Conservation (phyloP, 179 eudicot genomes). For the Spergularia azorica region DNA sequence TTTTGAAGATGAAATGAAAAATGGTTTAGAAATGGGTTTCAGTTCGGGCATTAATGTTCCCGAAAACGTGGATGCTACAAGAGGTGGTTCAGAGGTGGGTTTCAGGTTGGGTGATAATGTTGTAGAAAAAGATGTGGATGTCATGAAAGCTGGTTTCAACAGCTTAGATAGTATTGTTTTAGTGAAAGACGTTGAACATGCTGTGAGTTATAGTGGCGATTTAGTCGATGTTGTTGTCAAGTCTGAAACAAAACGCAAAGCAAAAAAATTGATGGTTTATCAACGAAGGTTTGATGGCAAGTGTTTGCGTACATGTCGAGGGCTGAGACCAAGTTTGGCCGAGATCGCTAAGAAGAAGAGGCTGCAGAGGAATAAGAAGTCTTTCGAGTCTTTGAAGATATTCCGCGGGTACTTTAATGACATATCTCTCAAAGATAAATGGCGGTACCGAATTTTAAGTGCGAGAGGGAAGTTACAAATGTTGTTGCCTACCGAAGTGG, state of each 20-base stretch:
- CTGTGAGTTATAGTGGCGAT: background rate
- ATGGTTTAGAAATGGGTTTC: background rate
- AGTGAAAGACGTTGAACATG: background rate
- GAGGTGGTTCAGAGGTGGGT: too few species aligned
- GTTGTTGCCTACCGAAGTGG: constrained; percentile 17
- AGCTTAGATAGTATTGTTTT: background rate
- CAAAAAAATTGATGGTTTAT: constrained; percentile 7
- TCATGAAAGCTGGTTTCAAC: too few species aligned
- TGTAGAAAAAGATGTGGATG: too few species aligned
- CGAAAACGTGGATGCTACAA: too few species aligned
- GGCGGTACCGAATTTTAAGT: constrained; percentile 14
- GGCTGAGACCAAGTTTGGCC: constrained; percentile 30
- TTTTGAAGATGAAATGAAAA: background rate
- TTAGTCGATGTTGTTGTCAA: too few species aligned
- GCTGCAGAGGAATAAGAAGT: constrained; percentile 24
- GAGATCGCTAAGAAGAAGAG: constrained; percentile 41
- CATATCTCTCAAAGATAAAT: background rate
- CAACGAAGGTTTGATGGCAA: constrained; percentile 18
- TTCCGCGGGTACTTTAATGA: constrained; percentile 11
- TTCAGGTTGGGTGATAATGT: too few species aligned
- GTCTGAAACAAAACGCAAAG: background rate
- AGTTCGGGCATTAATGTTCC: background rate
- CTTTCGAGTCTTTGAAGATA: constrained; percentile 26
- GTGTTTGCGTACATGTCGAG: constrained; percentile 17
- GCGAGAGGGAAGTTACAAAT: constrained; percentile 1